Base-by-base conservation (phyloP, 2,329 filamentous ascomycete species). In the Lachnellula arida region DNA sequence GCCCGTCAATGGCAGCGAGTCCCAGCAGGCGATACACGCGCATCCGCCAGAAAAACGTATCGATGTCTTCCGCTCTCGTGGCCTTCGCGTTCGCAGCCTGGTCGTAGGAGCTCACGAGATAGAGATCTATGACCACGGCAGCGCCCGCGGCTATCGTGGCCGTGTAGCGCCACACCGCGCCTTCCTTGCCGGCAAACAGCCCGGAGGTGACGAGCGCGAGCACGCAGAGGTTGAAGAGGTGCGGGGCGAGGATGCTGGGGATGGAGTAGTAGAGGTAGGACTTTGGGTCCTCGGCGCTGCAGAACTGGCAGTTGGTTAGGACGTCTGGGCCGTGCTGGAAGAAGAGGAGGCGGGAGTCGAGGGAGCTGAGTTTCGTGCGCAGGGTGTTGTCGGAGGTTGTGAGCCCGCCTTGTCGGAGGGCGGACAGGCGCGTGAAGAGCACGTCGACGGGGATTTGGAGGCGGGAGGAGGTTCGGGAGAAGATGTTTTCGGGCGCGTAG, bases 371-470 rank as follows among this genome's bases (percentile, higher is more conserved):
- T 64, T 86, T 86, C 25, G 76, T 73, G 51, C 84, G 81, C 9
- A 97, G 78, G 23, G 78, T 73, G 50, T 82, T 76, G 73, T 97
- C 92, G 12, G 70, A 57, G 0, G 73, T 60, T 0, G 82, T 86
- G 2, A 89, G 76, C 9, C 63, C 62, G 42, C 65, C 15, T 0
- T 79, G 75, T 0, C 86, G 81, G 1, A 86, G 68, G 2, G 78
- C 71, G 4, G 79, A 73, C 9, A 97, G 79, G 15, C 93, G 88
- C 57, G 81, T 84, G 72, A 96, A 94, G 58, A 97, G 80, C 35
- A 95, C 86, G 68, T 93, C 89, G 43, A 83, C 86, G n/a, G 91
- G 86, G 43, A 89, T 93, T 66, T 91, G 88, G 17, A 97, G 83
- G 35, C 92, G 89, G 50, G 90, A 94, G 55, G 85, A 78, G 1